phyloP scores from a whole-genome alignment of 768 basidiomycete genomes.

The Trametes punicea region DNA sequence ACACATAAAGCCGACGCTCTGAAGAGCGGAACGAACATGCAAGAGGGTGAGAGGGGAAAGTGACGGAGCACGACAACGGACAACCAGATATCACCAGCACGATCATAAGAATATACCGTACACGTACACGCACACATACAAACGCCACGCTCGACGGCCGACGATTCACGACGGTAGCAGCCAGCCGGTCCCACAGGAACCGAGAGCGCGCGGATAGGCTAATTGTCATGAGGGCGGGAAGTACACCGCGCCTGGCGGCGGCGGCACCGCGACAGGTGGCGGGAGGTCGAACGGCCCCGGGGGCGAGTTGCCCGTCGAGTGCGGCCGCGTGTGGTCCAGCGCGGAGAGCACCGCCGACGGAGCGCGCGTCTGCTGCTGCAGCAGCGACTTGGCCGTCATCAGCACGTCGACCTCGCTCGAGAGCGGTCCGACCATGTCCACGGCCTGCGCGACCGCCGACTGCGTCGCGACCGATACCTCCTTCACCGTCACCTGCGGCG shows the following conservation, averaged over 20 bases:
- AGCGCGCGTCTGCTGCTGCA: constrained; percentile 41
- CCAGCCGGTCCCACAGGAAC: neutral
- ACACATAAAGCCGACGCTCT: neutral
- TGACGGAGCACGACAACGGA: neutral
- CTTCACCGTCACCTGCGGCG: constrained; percentile 48
- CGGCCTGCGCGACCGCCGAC: constrained; percentile 79
- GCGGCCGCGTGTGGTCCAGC: constrained; percentile 33
- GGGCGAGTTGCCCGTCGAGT: constrained; percentile 33
- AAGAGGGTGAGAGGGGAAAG: neutral
- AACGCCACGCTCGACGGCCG: neutral
- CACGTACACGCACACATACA: constrained; percentile 4
- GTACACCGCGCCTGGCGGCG: constrained; percentile 14
- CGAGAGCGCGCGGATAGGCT: neutral
- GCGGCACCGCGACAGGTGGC: constrained; percentile 1
- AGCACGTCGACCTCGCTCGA: constrained; percentile 82
- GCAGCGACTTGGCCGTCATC: constrained; percentile 59
- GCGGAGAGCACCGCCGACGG: constrained; percentile 26
- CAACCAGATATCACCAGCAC: constrained; percentile 10
- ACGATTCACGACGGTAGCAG: neutral
- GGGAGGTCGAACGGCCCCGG: constrained; percentile 15
- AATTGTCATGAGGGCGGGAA: constrained; percentile 14
- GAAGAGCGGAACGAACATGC: neutral
- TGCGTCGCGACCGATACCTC: constrained; percentile 63
- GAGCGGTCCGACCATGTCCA: constrained; percentile 66
- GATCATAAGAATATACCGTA: constrained; percentile 10